phyloP scores from a whole-genome alignment of 2,329 filamentous ascomycete species.

The Sarocladiaceae sp. region DNA sequence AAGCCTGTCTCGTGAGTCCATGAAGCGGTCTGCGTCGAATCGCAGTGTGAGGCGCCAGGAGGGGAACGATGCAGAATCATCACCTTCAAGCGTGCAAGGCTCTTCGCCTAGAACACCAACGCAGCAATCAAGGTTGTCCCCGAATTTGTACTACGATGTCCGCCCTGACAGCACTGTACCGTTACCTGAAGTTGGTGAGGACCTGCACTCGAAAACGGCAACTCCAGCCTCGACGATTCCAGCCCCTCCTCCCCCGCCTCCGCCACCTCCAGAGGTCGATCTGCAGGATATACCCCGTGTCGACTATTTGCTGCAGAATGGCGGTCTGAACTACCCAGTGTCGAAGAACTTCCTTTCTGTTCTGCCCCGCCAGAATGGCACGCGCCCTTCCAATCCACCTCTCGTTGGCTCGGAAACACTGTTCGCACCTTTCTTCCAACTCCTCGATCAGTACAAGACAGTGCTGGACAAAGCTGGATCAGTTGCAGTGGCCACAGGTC shows the following conservation, averaged over 20 bases:
- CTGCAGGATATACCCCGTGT: slow-evolving; percentile 73
- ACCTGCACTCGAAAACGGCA: slow-evolving; percentile 32
- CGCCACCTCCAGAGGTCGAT: slow-evolving; percentile 72
- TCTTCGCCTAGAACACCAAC: slow-evolving; percentile 61
- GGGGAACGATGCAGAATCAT: slow-evolving; percentile 38
- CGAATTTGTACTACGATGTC: slow-evolving; percentile 35
- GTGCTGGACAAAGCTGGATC: slow-evolving; percentile 84
- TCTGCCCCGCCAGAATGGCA: slow-evolving; percentile 52
- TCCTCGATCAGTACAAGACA: slow-evolving; percentile 80
- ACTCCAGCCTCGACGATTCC: slow-evolving; percentile 30
- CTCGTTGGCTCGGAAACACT: slow-evolving; percentile 66
- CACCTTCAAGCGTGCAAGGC: slow-evolving; percentile 43
- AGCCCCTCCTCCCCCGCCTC: slow-evolving; percentile 47
- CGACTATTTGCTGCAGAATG: slow-evolving; percentile 88
- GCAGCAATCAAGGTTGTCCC: slow-evolving; percentile 47
- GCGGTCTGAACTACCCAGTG: slow-evolving; percentile 68
- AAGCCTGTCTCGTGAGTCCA: slow-evolving; percentile 27
- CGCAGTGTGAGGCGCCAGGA: slow-evolving; percentile 29
- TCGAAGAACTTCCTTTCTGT: slow-evolving; percentile 70
- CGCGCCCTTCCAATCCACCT: slow-evolving; percentile 58
- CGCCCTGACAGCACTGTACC: slow-evolving; percentile 30
- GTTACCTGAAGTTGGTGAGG: slow-evolving; percentile 32
- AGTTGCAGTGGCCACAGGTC: slow-evolving; percentile 90
- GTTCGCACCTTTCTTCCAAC: slow-evolving; percentile 76
- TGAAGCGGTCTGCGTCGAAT: slow-evolving; percentile 33